phyloP scores from a whole-genome alignment of 2,329 filamentous ascomycete genomes.

The Xylaria polymorpha region DNA sequence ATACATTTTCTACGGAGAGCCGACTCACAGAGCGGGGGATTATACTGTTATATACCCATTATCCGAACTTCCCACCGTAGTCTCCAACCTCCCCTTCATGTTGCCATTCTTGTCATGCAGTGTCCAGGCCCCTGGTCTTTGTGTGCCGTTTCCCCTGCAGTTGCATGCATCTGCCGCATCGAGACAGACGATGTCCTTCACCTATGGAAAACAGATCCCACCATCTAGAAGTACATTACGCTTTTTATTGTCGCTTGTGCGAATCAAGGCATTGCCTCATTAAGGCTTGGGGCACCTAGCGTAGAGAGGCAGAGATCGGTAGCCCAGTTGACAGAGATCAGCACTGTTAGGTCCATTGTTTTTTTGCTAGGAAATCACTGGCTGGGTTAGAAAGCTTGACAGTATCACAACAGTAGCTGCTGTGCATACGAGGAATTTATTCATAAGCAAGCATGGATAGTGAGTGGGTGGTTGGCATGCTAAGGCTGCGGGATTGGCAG shows the following conservation, averaged over 20 bases:
- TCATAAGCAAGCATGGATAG: constrained; percentile 20
- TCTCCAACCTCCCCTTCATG: constrained; percentile 16
- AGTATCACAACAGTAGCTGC: constrained; percentile 14
- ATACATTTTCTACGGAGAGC: background rate
- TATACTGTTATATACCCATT: constrained; percentile 11
- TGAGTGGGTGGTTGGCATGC: constrained; percentile 12
- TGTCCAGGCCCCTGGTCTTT: constrained; percentile 16
- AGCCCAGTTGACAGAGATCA: constrained; percentile 10
- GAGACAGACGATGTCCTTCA: constrained; percentile 16
- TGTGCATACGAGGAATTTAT: background rate
- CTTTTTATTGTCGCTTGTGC: constrained; percentile 7
- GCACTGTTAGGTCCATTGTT: constrained; percentile 7
- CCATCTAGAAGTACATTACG: background rate
- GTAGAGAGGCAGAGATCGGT: constrained; percentile 8
- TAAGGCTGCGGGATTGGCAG: constrained; percentile 13
- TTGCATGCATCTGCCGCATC: constrained; percentile 28
- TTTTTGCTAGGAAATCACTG: background rate
- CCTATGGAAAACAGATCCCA: background rate
- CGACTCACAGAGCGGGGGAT: background rate
- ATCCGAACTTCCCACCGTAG: constrained; percentile 13
- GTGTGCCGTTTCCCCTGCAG: constrained; percentile 23
- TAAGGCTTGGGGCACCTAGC: background rate
- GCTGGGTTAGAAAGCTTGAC: background rate
- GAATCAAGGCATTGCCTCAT: constrained; percentile 6
- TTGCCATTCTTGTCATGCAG: constrained; percentile 12